Conservation (phyloP, 768 basidiomycete species). For the Auricularia heimuer region DNA sequence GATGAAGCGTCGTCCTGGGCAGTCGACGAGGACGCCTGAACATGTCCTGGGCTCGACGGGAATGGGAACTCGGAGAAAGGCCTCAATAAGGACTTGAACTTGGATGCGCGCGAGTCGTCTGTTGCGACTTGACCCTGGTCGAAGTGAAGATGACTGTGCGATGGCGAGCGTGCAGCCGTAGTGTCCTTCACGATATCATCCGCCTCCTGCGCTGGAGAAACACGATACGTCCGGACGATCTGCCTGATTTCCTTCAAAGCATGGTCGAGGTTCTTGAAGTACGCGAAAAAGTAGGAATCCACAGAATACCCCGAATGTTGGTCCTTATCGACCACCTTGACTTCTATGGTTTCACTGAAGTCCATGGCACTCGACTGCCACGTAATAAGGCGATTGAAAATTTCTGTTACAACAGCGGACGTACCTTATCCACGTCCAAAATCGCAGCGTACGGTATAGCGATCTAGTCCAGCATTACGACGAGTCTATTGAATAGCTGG, state of each 20-base stretch:
- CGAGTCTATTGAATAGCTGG: neutral
- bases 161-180: constrained; percentile 6
- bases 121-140: neutral
- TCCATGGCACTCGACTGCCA: constrained; percentile 67
- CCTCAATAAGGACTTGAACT: constrained; percentile 53
- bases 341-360: constrained; percentile 92
- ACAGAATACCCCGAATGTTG: constrained; percentile 64
- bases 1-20: neutral
- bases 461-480: constrained; percentile 38
- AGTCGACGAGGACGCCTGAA: neutral
- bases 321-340: constrained; percentile 63
- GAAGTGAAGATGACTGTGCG: neutral
- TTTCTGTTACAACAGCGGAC: no score
- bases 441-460: constrained; percentile 89
- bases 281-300: constrained; percentile 91
- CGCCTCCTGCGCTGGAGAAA: constrained; percentile 9
- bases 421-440: constrained; percentile 66
- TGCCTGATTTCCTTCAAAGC: constrained; percentile 78
- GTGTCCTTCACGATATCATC: constrained; percentile 20
- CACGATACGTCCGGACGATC: constrained; percentile 42
- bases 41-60: neutral
- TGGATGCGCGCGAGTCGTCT: constrained; percentile 27
- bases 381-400: no score
- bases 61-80: constrained; percentile 32
- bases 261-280: constrained; percentile 71